phyloP scores from a whole-genome alignment of 768 basidiomycete species.

The Pholiota microspora region DNA sequence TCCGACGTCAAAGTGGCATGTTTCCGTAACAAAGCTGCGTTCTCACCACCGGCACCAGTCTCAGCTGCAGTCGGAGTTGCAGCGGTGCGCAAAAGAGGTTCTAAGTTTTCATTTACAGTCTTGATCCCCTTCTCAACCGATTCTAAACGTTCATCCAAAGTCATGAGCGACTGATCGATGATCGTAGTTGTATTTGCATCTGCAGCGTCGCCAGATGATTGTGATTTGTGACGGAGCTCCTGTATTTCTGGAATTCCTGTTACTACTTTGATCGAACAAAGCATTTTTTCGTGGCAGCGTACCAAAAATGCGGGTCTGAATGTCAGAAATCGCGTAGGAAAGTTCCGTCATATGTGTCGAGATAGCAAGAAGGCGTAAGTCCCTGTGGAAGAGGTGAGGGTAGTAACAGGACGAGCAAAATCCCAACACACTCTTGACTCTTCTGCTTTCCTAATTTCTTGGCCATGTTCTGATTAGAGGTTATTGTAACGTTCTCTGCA shows the following conservation, averaged over 20 bases:
- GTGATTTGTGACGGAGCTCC: conserved; percentile 86
- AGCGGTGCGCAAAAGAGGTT: conserved; percentile 51
- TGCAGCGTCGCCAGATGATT: conserved; percentile 54
- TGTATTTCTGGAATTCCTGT: conserved; percentile 67
- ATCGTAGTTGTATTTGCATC: conserved; percentile 57
- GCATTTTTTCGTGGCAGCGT: conserved; percentile 19
- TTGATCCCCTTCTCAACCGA: conserved; percentile 71
- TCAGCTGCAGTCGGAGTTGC: conserved; percentile 46
- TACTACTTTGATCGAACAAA: conserved; percentile 1
- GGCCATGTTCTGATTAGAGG: conserved; percentile 44
- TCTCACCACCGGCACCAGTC: conserved; percentile 36
- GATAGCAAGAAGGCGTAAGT: conserved; percentile 72
- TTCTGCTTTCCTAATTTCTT: conserved; percentile 51
- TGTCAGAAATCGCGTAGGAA: conserved; percentile 83
- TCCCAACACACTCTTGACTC: conserved; percentile 64
- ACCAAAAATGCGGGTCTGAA: conserved; percentile 92
- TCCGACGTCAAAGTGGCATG: conserved; percentile 70
- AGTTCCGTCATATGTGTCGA: conserved; percentile 87
- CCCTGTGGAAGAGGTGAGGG: conserved; percentile 39
- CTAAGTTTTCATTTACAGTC: conserved; percentile 61
- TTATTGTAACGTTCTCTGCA: conserved; percentile 75
- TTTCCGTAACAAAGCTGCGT: conserved; percentile 62
- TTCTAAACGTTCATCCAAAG: conserved; percentile 77
- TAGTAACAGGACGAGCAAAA: conserved; percentile 12
- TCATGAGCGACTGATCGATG: conserved; percentile 81